These are phyloP conservation scores for Citrus trifoliata DNA, from an alignment of 345 rosid species.

Conservation along the genomic window DNA sequence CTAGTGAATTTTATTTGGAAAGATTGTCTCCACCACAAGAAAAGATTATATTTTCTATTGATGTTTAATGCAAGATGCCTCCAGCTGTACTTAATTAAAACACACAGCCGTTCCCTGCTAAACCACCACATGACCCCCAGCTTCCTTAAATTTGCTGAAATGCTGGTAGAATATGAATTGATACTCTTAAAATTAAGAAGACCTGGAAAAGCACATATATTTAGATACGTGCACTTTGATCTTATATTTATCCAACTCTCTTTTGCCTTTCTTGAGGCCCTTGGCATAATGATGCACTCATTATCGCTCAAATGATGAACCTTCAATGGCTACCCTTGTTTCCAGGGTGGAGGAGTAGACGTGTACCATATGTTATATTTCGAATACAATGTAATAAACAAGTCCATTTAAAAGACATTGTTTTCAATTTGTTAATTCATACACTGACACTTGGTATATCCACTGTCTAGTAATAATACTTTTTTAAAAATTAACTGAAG, in stretches of 20 bases:
- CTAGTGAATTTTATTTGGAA: neutral
- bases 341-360: neutral
- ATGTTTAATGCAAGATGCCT: neutral
- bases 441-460: neutral
- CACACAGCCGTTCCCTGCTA: neutral
- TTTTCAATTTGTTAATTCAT: neutral
- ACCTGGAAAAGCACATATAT: neutral
- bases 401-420: neutral
- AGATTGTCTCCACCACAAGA: neutral
- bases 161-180: neutral
- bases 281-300: neutral
- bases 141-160: neutral
- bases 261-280: slow-evolving; percentile 1
- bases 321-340: slow-evolving; percentile 12
- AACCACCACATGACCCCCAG: too few relatives aligned
- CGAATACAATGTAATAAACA: too few relatives aligned
- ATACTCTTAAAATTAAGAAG: neutral
- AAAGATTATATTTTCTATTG: too few relatives aligned
- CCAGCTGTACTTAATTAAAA: neutral
- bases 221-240: neutral
- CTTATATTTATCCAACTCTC: neutral
- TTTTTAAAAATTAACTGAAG: too few relatives aligned
- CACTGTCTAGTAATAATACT: too few relatives aligned
- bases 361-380: neutral
- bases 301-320: neutral